Conservation (phyloP, 2,329 filamentous ascomycete species). For the Aspergillus neotritici region DNA sequence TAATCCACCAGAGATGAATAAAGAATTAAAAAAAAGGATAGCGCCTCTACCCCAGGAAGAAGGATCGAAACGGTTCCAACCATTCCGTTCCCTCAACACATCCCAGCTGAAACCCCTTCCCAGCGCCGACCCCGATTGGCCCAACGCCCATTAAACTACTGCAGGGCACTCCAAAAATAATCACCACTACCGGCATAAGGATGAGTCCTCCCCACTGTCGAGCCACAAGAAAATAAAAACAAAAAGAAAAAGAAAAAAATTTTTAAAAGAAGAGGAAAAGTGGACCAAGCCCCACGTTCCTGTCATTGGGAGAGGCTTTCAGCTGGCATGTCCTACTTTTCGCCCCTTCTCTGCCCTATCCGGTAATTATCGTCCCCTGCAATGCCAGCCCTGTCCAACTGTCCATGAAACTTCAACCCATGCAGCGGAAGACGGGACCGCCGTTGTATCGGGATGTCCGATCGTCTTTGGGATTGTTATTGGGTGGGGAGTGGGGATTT, state of each 20-base stretch:
- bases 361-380: no score
- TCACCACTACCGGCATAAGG: neutral
- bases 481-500: no score
- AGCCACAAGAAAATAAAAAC: neutral
- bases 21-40: neutral
- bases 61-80: neutral
- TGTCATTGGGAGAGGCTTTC: slow-evolving; percentile 3
- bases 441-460: no score
- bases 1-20: no score
- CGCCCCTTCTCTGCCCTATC: neutral
- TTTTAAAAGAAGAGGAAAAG: no score
- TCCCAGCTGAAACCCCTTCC: slow-evolving; percentile 9
- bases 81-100: no score
- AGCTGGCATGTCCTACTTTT: slow-evolving; percentile 15
- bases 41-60: neutral
- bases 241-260: neutral
- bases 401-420: no score
- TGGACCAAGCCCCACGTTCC: neutral
- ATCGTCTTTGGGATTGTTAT: no score
- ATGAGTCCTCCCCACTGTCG: no score
- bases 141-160: slow-evolving; percentile 7
- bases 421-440: no score
- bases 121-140: slow-evolving; percentile 6
- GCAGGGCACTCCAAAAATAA: slow-evolving; percentile 7
- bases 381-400: no score